Percentiles rank a stretch among this genome's conserved stretches.
These are phyloP conservation scores for Globisporangium radiosum DNA, from an alignment of 352 stramenopile species.

Conservation along the genomic window DNA sequence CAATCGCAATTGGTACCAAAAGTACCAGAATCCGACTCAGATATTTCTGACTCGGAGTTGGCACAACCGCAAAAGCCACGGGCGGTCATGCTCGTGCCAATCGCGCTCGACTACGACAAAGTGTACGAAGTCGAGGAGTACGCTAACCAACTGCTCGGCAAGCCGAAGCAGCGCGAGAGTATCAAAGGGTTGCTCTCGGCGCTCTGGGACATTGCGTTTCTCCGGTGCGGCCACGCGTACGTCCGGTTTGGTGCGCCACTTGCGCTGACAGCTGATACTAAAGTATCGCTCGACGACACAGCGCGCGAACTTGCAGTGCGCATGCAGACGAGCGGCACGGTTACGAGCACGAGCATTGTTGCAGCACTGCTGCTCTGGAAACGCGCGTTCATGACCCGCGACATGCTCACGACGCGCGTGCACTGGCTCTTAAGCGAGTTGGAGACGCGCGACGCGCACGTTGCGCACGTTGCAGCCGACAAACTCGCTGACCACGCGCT, in stretches of 20 bases:
- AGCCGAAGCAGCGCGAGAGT: constrained; percentile 80
- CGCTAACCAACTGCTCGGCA: constrained; percentile 79
- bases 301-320: constrained; percentile 47
- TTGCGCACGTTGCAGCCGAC: constrained; percentile 53
- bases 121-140: constrained; percentile 86
- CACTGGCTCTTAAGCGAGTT: constrained; percentile 57
- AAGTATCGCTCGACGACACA: constrained; percentile 37
- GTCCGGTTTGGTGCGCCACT: constrained; percentile 77
- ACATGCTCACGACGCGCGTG: constrained; percentile 49
- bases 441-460: constrained; percentile 30
- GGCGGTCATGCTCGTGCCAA: constrained; percentile 69
- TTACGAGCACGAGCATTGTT: constrained; percentile 71
- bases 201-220: constrained; percentile 63
- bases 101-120: constrained; percentile 88
- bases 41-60: too few species aligned
- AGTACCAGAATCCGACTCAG: constrained; percentile 5
- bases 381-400: constrained; percentile 43
- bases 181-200: constrained; percentile 68
- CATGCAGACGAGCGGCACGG: constrained; percentile 71
- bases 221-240: constrained; percentile 78
- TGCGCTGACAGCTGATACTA: constrained; percentile 27
- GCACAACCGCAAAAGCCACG: constrained; percentile 22
- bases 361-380: constrained; percentile 77
- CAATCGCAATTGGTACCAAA: not conserved
- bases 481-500: constrained; percentile 55